phyloP scores from a whole-genome alignment of 2,329 filamentous ascomycete species.

The Aspergillus awamori region DNA sequence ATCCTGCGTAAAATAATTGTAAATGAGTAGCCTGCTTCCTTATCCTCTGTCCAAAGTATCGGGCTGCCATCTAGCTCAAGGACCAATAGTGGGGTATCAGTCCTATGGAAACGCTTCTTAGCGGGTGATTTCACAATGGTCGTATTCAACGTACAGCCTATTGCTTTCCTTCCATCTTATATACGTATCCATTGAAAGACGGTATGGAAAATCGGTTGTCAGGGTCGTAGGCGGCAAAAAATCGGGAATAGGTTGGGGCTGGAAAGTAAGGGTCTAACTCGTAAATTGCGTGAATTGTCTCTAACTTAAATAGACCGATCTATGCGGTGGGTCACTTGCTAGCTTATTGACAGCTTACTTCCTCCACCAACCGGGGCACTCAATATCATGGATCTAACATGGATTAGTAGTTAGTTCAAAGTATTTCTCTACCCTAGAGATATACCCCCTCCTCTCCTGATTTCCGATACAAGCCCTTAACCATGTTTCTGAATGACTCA shows the following conservation, averaged over 20 bases:
- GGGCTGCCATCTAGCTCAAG: neutral
- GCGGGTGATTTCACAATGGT: neutral
- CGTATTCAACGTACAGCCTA: neutral
- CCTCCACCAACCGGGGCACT: no score
- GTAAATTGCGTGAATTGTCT: no score
- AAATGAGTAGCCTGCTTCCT: neutral
- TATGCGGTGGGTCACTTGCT: no score
- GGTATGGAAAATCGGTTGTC: neutral
- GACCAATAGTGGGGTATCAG: neutral
- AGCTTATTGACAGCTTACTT: no score
- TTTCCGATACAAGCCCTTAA: no score
- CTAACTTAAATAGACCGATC: no score
- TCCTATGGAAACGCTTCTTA: neutral
- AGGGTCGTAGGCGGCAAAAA: neutral
- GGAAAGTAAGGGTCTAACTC: neutral
- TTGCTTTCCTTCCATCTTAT: neutral
- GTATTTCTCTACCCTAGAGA: no score
- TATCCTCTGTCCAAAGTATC: neutral
- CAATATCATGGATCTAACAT: no score
- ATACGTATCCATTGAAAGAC: neutral
- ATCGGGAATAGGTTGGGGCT: neutral
- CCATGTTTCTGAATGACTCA: no score
- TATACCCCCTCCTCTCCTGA: no score
- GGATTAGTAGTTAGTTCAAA: no score
- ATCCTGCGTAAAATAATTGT: neutral